phyloP scores from a whole-genome alignment of 139 green algal species.

The Nannochloris sp. region DNA sequence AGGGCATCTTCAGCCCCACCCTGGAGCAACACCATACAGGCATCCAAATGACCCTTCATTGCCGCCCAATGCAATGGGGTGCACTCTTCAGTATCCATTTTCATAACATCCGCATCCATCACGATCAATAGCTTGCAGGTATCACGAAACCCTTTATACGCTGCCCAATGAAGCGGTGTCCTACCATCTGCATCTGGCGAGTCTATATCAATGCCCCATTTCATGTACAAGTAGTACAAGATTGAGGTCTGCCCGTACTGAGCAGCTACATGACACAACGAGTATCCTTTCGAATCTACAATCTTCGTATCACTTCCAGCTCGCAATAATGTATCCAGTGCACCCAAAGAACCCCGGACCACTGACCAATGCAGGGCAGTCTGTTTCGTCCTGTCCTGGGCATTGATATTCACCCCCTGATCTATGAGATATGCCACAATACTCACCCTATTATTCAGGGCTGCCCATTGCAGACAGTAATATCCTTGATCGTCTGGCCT shows the following conservation, averaged over 20 bases:
- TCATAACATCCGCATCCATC: constrained; percentile 46
- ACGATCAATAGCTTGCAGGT: constrained; percentile 84
- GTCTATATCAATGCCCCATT: constrained; percentile 79
- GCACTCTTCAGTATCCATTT: constrained; percentile 81
- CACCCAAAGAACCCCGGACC: constrained; percentile 63
- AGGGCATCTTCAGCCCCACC: constrained; percentile 53
- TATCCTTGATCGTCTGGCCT: constrained; percentile 57
- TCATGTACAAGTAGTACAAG: constrained; percentile 79
- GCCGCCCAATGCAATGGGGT: constrained; percentile 94
- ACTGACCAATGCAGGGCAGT: constrained; percentile 80
- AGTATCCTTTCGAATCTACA: constrained; percentile 56
- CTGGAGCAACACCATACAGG: constrained; percentile 81
- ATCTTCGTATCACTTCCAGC: constrained; percentile 34
- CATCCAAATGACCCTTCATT: constrained; percentile 85
- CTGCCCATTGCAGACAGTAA: constrained; percentile 77
- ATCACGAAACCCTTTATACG: constrained; percentile 80
- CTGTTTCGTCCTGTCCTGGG: constrained; percentile 64
- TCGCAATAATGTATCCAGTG: constrained; percentile 66
- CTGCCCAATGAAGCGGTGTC: constrained; percentile 67
- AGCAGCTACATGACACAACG: constrained; percentile 71
- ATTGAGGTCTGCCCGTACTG: constrained; percentile 94
- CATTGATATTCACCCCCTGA: constrained; percentile 48
- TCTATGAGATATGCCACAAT: constrained; percentile 62
- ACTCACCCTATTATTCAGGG: constrained; percentile 82
- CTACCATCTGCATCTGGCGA: constrained; percentile 49